phyloP scores from a whole-genome alignment of 2,329 filamentous ascomycete species.

The Pestalotiopsis sp. region DNA sequence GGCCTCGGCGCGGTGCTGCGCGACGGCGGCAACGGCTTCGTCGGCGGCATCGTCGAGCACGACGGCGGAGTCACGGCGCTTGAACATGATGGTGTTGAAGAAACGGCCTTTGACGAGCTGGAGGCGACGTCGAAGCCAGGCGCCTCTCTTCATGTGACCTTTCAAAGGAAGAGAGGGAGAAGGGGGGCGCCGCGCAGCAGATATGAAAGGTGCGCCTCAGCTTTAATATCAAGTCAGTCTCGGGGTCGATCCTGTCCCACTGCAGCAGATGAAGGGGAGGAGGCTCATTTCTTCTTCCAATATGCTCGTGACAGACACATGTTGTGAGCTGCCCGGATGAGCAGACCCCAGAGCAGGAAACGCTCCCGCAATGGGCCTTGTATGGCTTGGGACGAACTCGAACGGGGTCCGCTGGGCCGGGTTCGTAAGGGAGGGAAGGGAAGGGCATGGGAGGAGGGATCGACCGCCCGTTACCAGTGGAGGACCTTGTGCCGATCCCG shows the following conservation, averaged over 20 bases:
- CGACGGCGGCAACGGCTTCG: neutral
- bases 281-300: neutral
- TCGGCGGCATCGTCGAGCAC: neutral
- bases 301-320: constrained; percentile 11
- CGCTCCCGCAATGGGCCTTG: neutral
- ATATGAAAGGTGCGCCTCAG: neutral
- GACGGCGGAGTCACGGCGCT: neutral
- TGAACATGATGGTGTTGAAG: neutral
- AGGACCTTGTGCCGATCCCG: constrained; percentile 1
- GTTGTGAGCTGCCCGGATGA: neutral
- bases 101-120: constrained; percentile 1
- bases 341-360: too few species aligned
- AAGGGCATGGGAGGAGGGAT: neutral
- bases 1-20: constrained; percentile 4
- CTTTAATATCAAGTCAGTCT: neutral
- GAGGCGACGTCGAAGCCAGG: constrained; percentile 6
- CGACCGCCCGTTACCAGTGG: neutral
- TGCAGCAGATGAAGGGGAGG: neutral
- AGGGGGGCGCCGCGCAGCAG: neutral
- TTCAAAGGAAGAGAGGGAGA: neutral
- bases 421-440: neutral
- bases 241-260: too few species aligned
- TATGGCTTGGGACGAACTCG: neutral
- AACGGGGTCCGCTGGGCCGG: constrained; percentile 1
- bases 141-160: neutral